Conservation (phyloP, 768 basidiomycete genomes). For the Melanogaster broomeanus region DNA sequence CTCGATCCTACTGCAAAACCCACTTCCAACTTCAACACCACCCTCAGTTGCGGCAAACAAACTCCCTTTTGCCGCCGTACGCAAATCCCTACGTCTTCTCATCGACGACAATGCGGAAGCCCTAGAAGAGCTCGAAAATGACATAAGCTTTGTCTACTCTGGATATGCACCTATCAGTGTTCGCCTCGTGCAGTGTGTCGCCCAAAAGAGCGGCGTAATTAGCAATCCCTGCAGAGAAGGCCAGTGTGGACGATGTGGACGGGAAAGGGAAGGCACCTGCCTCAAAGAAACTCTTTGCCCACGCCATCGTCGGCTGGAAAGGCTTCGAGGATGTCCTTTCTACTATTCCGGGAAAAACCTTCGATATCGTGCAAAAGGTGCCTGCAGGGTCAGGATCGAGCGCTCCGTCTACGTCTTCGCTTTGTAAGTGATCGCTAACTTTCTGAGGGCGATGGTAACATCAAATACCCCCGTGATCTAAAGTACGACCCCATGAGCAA, state of each 20-base stretch:
- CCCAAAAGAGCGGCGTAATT: constrained; percentile 87
- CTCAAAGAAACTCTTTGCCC: constrained; percentile 71
- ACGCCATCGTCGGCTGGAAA: constrained; percentile 95
- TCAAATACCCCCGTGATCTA: neutral
- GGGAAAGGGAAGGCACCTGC: constrained; percentile 39
- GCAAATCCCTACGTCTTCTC: constrained; percentile 87
- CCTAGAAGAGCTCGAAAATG: constrained; percentile 83
- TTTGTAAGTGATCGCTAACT: constrained; percentile 33
- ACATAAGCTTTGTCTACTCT: constrained; percentile 95
- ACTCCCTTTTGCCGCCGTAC: constrained; percentile 69
- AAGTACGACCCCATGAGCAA: constrained; percentile 56
- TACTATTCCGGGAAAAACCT: constrained; percentile 80
- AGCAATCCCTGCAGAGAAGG: constrained; percentile 73
- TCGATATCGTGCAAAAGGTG: constrained; percentile 68
- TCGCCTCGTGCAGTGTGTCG: constrained; percentile 89
- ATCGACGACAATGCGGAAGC: constrained; percentile 85
- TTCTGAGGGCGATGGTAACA: neutral
- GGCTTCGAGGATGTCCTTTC: constrained; percentile 92
- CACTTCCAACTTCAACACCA: constrained; percentile 54
- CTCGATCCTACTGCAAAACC: constrained; percentile 65
- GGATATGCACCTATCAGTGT: constrained; percentile 95
- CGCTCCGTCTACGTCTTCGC: constrained; percentile 28
- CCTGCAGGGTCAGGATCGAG: constrained; percentile 29
- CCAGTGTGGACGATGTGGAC: constrained; percentile 37
- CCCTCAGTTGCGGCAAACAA: constrained; percentile 46